These are phyloP conservation scores for Saccharomycopsis fodiens DNA, from an alignment of 805 yeast species.

Conservation along the genomic window DNA sequence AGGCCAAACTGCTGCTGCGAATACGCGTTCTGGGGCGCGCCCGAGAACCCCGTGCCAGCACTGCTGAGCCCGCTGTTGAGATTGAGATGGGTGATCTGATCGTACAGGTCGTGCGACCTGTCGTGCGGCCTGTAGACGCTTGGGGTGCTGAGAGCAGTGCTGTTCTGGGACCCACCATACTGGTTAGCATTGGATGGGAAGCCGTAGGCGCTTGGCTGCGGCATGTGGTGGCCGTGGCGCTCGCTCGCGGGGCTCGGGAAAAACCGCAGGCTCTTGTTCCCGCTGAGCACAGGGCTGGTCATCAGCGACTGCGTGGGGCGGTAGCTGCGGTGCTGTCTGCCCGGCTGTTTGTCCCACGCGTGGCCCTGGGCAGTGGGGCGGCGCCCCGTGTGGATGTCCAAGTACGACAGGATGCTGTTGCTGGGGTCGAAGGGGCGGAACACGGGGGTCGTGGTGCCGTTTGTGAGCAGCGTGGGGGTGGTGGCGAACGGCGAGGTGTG, in stretches of 20 bases:
- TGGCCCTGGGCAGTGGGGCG: too few species aligned
- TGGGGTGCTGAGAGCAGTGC: slow-evolving; percentile 8
- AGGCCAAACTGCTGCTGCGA: too few species aligned
- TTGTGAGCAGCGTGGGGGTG: neutral
- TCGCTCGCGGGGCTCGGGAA: slow-evolving; percentile 21
- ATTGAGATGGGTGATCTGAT: slow-evolving; percentile 11
- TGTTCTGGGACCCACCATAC: too few species aligned
- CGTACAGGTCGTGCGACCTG: neutral
- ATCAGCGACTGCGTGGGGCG: neutral
- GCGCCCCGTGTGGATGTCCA: slow-evolving; percentile 9
- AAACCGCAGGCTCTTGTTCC: slow-evolving; percentile 17
- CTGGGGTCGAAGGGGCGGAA: slow-evolving; percentile 4
- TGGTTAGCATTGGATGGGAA: too few species aligned
- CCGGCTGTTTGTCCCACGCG: too few species aligned
- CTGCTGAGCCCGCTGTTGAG: too few species aligned
- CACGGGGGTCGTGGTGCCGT: slow-evolving; percentile 1
- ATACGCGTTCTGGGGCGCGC: too few species aligned
- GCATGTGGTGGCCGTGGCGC: slow-evolving; percentile 7
- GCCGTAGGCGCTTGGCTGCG: neutral
- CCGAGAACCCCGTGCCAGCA: too few species aligned
- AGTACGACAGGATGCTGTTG: slow-evolving; percentile 14
- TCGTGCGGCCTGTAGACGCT: too few species aligned
- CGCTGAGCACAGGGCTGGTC: slow-evolving; percentile 17
- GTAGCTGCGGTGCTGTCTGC: neutral
- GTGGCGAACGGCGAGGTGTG: neutral